Evolutionary conservation across 345 rosid genomes (phyloP).

Genomic region (Xanthoceras sorbifolium): DNA sequence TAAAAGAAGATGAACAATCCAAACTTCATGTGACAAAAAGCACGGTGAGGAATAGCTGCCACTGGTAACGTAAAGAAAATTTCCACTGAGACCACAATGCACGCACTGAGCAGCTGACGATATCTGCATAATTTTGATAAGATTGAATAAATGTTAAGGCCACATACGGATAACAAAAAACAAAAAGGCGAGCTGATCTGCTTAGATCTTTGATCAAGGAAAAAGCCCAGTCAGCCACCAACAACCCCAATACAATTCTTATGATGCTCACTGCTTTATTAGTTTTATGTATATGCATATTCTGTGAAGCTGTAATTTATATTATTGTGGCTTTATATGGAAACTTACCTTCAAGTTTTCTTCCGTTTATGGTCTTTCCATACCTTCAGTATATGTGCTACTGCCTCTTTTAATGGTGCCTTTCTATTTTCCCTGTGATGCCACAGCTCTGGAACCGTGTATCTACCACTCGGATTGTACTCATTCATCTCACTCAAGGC

Average conservation of each 20-base stretch:
- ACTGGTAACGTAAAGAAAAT: neutral
- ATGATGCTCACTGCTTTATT: no score
- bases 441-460: conserved; percentile 43
- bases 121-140: neutral
- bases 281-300: neutral
- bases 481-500: conserved; percentile 42
- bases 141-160: neutral
- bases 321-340: neutral
- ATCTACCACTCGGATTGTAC: conserved; percentile 54
- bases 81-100: neutral
- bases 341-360: conserved; percentile 22
- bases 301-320: neutral
- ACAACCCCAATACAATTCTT: neutral
- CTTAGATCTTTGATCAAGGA: neutral
- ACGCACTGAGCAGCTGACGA: neutral
- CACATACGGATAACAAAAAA: no score
- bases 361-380: conserved; percentile 34
- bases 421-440: conserved; percentile 34
- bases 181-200: neutral
- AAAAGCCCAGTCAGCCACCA: neutral
- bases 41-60: neutral
- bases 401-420: conserved; percentile 47
- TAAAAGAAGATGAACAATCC: neutral
- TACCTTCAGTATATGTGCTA: conserved; percentile 22
- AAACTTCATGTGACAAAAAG: neutral